Conservation (phyloP, 805 yeast species). For the Cyberlindnera mycetangii region DNA sequence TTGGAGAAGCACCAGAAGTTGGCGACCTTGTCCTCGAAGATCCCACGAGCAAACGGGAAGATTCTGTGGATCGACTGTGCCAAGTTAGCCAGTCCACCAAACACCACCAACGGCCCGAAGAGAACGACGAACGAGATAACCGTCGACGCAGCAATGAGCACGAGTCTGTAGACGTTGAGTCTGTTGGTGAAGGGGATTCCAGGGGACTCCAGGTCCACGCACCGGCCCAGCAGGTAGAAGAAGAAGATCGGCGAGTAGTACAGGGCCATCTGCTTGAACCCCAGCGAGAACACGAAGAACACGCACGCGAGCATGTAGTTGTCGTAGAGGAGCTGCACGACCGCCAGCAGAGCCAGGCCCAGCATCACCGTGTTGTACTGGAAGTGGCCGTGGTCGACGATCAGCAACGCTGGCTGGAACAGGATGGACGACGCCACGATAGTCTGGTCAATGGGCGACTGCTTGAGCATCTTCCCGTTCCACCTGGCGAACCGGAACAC, state of each 20-base stretch:
- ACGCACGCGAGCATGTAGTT: slow-evolving; percentile 66
- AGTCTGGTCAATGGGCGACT: slow-evolving; percentile 71
- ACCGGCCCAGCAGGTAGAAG: slow-evolving; percentile 64
- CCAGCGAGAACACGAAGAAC: slow-evolving; percentile 72
- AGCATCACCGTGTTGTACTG: slow-evolving; percentile 95
- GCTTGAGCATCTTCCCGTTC: slow-evolving; percentile 57
- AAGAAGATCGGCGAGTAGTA: slow-evolving; percentile 91
- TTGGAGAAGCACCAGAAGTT: slow-evolving; percentile 97
- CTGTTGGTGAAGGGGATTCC: slow-evolving; percentile 21
- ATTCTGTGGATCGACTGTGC: slow-evolving; percentile 64
- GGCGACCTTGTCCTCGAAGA: slow-evolving; percentile 96
- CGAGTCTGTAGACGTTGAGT: slow-evolving; percentile 54
- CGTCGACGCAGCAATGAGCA: slow-evolving; percentile 64
- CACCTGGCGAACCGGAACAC: slow-evolving; percentile 67
- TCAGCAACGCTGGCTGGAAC: slow-evolving; percentile 75
- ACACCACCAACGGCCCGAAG: slow-evolving; percentile 58
- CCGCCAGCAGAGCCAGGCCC: slow-evolving; percentile 70
- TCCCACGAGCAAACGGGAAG: slow-evolving; percentile 90
- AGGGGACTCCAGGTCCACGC: slow-evolving; percentile 26
- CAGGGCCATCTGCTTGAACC: slow-evolving; percentile 94
- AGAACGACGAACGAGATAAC: slow-evolving; percentile 46
- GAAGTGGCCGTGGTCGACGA: slow-evolving; percentile 96
- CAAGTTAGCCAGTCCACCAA: slow-evolving; percentile 38
- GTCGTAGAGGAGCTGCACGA: slow-evolving; percentile 62
- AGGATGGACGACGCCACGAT: slow-evolving; percentile 75